These are phyloP conservation scores for Kluyveromyces sp. DNA, from an alignment of 1,139 yeast species.

Conservation along the genomic window DNA sequence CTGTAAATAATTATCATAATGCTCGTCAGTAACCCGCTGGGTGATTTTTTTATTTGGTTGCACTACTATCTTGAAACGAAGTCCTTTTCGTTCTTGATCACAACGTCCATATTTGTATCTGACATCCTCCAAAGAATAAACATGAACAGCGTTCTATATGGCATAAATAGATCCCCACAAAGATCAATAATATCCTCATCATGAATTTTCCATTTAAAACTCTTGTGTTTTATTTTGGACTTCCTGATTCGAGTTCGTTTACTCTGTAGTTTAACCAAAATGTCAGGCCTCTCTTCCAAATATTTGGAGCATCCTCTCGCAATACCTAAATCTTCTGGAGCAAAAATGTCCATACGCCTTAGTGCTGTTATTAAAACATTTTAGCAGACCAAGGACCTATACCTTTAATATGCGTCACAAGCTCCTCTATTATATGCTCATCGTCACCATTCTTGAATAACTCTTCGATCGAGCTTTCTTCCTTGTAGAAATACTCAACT, in stretches of 20 bases:
- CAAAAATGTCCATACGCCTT: conserved; percentile 59
- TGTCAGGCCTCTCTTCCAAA: conserved; percentile 46
- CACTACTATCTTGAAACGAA: conserved; percentile 8
- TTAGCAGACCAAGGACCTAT: conserved; percentile 89
- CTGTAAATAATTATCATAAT: not conserved
- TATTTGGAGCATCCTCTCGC: conserved; percentile 73
- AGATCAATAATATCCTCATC: conserved; percentile 52
- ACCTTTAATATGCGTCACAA: conserved; percentile 59
- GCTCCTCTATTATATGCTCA: conserved; percentile 44
- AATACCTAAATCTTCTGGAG: conserved; percentile 75
- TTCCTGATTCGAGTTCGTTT: conserved; percentile 30
- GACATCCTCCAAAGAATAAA: conserved; percentile 66
- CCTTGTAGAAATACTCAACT: conserved; percentile 46
- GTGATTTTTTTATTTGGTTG: not conserved
- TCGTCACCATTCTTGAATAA: conserved; percentile 34
- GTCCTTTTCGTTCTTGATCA: conserved; percentile 23
- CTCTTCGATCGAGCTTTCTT: conserved; percentile 36
- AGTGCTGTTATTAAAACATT: conserved; percentile 76
- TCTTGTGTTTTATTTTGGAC: conserved; percentile 33
- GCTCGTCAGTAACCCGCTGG: not conserved
- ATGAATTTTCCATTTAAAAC: conserved; percentile 47
- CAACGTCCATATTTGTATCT: conserved; percentile 50
- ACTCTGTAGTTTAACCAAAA: conserved; percentile 37
- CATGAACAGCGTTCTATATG: conserved; percentile 66
- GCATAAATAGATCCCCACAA: conserved; percentile 52